These are phyloP conservation scores for Austroboletus festivus DNA, from an alignment of 768 basidiomycete genomes.

Conservation along the genomic window DNA sequence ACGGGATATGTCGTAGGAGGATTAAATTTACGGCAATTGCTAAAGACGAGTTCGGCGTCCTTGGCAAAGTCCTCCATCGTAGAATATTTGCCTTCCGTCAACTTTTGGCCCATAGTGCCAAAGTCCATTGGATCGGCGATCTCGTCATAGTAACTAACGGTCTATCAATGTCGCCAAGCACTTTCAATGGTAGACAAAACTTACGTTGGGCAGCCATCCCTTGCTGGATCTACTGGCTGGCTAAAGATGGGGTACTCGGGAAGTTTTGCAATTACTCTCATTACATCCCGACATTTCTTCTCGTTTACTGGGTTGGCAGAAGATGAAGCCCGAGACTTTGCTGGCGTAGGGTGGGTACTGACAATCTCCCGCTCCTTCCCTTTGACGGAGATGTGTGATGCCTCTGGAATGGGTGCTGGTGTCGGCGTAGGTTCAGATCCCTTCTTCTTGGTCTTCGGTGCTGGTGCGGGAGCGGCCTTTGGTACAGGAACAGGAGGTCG, in stretches of 20 bases:
- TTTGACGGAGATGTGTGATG: constrained; percentile 50
- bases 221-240: constrained; percentile 77
- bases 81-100: constrained; percentile 63
- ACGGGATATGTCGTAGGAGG: constrained; percentile 74
- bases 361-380: constrained; percentile 70
- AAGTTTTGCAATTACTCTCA: constrained; percentile 56
- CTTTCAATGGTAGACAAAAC: constrained; percentile 27
- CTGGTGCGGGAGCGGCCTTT: constrained; percentile 21
- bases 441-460: constrained; percentile 45
- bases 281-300: constrained; percentile 76
- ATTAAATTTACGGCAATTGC: constrained; percentile 92
- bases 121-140: constrained; percentile 94
- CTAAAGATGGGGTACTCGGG: constrained; percentile 73
- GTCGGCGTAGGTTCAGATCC: constrained; percentile 24
- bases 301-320: constrained; percentile 61
- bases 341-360: constrained; percentile 32
- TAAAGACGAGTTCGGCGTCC: constrained; percentile 80
- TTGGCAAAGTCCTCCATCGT: constrained; percentile 80
- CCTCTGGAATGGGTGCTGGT: constrained; percentile 18
- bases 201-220: constrained; percentile 89
- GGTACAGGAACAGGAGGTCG: constrained; percentile 26
- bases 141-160: constrained; percentile 81
- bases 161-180: constrained; percentile 1
- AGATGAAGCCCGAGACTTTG: constrained; percentile 39
- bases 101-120: constrained; percentile 69